A percentile compares a stretch with the other conserved stretches of the same genome.
Conservation (phyloP, 495 filamentous ascomycete genomes). For the Neurospora tetraspora region DNA sequence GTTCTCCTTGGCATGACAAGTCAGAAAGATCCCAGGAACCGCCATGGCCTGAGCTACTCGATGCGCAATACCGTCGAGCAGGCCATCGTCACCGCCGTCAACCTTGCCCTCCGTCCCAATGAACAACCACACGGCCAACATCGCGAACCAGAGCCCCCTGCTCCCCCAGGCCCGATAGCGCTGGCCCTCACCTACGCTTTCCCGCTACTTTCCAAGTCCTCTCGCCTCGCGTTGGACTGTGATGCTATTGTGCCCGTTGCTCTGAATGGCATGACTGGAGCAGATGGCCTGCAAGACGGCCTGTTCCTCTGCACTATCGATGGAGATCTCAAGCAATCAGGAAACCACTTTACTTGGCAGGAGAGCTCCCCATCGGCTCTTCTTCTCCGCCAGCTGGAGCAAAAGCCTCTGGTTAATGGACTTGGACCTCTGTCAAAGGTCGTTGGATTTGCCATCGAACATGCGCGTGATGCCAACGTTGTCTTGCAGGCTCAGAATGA, state of each 20-base stretch:
- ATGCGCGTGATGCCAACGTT: conserved; percentile 46
- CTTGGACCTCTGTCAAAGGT: conserved; percentile 73
- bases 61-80: conserved; percentile 65
- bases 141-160: conserved; percentile 32
- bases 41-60: conserved; percentile 48
- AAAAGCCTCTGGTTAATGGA: conserved; percentile 62
- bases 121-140: conserved; percentile 18
- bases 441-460: conserved; percentile 61
- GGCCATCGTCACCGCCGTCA: conserved; percentile 68
- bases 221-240: conserved; percentile 53
- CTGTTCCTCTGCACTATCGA: conserved; percentile 75
- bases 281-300: conserved; percentile 71
- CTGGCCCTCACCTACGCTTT: conserved; percentile 75
- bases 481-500: conserved; percentile 63
- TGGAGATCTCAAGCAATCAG: conserved; percentile 56
- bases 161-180: conserved; percentile 52
- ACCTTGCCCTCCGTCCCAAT: conserved; percentile 49
- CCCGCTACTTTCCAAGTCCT: conserved; percentile 53
- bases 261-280: conserved; percentile 52
- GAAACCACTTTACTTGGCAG: conserved; percentile 65
- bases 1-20: conserved; percentile 62
- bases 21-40: conserved; percentile 46
- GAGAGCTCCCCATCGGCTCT: conserved; percentile 47
- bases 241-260: conserved; percentile 64
- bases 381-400: conserved; percentile 45